Conservation (phyloP, 2,329 filamentous ascomycete genomes). For the Aspergillus sp. region DNA sequence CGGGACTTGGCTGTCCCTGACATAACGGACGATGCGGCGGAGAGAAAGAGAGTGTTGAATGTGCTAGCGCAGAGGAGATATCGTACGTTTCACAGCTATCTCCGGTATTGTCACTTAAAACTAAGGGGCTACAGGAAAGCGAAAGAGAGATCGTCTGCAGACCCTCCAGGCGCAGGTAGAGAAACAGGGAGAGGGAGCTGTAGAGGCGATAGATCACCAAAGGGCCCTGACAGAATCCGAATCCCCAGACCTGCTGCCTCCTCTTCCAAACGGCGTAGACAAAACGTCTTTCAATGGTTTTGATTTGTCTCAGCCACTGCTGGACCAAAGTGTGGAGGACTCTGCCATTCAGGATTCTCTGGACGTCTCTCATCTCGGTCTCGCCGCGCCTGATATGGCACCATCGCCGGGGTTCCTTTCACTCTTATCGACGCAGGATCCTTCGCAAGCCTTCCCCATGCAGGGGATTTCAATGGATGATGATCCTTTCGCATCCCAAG, state of each 20-base stretch:
- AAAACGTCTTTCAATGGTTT: background rate
- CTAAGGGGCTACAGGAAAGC: constrained; percentile 9
- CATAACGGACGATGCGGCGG: constrained; percentile 46
- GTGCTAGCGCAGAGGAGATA: constrained; percentile 58
- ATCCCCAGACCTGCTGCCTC: too few species aligned
- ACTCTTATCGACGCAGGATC: background rate
- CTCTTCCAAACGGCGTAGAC: background rate
- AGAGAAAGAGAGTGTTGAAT: constrained; percentile 56
- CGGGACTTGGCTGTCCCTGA: constrained; percentile 8
- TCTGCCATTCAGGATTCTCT: background rate
- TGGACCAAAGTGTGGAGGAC: background rate
- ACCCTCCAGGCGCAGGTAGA: constrained; percentile 15
- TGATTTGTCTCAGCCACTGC: background rate
- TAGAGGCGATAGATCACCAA: too few species aligned
- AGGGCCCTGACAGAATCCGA: too few species aligned
- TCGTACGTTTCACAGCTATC: constrained; percentile 21
- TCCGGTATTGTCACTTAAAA: background rate
- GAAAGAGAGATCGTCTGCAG: constrained; percentile 18
- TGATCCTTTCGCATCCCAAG: background rate
- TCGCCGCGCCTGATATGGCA: background rate
- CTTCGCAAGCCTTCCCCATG: background rate
- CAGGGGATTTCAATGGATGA: background rate
- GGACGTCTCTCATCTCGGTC: background rate
- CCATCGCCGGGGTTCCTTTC: background rate
- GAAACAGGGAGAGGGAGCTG: background rate